Evolutionary conservation across 2,329 filamentous ascomycete genomes (phyloP).

Genomic region (Epichloe bromicola): DNA sequence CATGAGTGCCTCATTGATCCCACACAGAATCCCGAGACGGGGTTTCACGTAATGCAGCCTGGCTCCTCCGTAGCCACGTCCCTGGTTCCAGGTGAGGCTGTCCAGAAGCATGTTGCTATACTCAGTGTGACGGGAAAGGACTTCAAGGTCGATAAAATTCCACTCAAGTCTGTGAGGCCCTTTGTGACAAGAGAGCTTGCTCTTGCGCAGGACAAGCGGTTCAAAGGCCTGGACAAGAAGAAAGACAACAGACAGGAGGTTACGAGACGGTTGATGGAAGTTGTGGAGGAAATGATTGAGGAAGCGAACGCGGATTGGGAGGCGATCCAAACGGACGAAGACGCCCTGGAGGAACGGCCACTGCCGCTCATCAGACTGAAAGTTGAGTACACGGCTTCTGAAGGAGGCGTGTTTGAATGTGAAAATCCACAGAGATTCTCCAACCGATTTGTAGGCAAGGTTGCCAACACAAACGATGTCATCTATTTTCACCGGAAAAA

Average conservation of each 20-base stretch:
- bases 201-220: conserved; percentile 60
- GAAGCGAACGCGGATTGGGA: conserved; percentile 74
- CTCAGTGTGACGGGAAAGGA: conserved; percentile 71
- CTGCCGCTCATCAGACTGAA: conserved; percentile 78
- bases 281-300: conserved; percentile 79
- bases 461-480: conserved; percentile 89
- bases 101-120: conserved; percentile 81
- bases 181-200: conserved; percentile 79
- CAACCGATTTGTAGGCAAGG: conserved; percentile 76
- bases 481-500: conserved; percentile 90
- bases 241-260: conserved; percentile 75
- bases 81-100: conserved; percentile 76
- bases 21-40: conserved; percentile 67
- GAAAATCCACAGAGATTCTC: conserved; percentile 96
- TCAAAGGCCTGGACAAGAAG: conserved; percentile 65
- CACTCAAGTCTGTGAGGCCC: conserved; percentile 77
- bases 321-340: conserved; percentile 55
- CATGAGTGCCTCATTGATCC: conserved; percentile 93
- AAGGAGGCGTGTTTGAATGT: conserved; percentile 74
- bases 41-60: conserved; percentile 93
- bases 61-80: conserved; percentile 95
- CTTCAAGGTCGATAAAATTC: conserved; percentile 67
- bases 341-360: conserved; percentile 49
- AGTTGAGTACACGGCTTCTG: conserved; percentile 77
- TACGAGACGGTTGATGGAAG: conserved; percentile 58